Conservation (phyloP, 305 asterid species). For the Solanum hybrid region DNA sequence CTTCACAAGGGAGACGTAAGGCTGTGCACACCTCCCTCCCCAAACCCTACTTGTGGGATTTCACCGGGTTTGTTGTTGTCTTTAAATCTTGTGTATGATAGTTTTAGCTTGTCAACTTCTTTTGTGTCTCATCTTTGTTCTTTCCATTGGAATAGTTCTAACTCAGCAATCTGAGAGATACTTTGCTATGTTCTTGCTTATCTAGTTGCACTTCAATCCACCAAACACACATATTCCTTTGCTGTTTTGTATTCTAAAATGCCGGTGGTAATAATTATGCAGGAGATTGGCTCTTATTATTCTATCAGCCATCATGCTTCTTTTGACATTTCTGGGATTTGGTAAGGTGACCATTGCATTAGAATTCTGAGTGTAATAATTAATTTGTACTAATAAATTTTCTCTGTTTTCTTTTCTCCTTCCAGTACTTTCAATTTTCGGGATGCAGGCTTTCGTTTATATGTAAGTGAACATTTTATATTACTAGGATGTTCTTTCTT, state of each 20-base stretch:
- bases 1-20: neutral
- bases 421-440: conserved; percentile 76
- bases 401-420: neutral
- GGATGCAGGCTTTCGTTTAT: conserved; percentile 70
- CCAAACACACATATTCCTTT: neutral
- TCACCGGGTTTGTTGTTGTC: neutral
- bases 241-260: neutral
- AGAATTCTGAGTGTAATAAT: neutral
- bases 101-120: neutral
- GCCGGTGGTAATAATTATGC: conserved; percentile 23
- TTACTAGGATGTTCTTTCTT: neutral
- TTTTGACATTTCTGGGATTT: conserved; percentile 72
- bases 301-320: conserved; percentile 77
- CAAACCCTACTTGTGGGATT: neutral
- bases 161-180: neutral
- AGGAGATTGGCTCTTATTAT: conserved; percentile 84
- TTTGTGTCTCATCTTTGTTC: neutral
- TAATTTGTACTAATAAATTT: neutral
- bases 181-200: neutral
- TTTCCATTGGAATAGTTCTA: neutral
- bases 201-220: neutral
- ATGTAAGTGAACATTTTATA: conserved; percentile 42
- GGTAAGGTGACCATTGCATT: conserved; percentile 31
- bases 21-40: neutral
- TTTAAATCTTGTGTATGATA: neutral